phyloP scores from a whole-genome alignment of 306 rosid genomes.

The Prunus campanulata region DNA sequence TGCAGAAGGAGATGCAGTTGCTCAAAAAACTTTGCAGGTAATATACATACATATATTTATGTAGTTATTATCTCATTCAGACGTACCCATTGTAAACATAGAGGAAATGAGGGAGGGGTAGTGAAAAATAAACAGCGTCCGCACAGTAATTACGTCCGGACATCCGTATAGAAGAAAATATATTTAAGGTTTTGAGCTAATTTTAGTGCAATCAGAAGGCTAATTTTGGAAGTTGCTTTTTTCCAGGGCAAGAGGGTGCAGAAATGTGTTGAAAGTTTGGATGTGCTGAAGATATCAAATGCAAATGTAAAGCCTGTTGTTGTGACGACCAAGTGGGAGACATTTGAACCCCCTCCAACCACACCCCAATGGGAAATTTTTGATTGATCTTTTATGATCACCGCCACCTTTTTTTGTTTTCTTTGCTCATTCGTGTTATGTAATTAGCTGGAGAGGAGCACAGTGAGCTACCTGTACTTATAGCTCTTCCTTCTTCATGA shows the following conservation, averaged over 20 bases:
- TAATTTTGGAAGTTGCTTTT: neutral
- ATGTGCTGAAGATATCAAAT: constrained; percentile 57
- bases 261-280: constrained; percentile 72
- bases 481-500: neutral
- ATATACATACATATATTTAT: neutral
- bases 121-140: too few species aligned
- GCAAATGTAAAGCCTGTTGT: constrained; percentile 52
- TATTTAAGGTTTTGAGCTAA: too few species aligned
- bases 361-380: constrained; percentile 40
- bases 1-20: constrained; percentile 71
- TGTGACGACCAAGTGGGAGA: constrained; percentile 83
- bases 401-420: neutral
- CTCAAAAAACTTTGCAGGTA: constrained; percentile 67
- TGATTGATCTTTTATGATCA: constrained; percentile 13
- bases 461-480: constrained; percentile 15
- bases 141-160: too few species aligned
- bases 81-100: too few species aligned
- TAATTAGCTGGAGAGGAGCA: constrained; percentile 16
- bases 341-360: constrained; percentile 48
- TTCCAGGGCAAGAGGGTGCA: constrained; percentile 75
- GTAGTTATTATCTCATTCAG: too few species aligned
- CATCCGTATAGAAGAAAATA: too few species aligned
- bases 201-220: neutral
- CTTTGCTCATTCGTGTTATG: constrained; percentile 6
- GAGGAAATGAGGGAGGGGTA: too few species aligned